Percentiles rank a stretch among this genome's conserved stretches.
These are phyloP conservation scores for Ramularia endophylla DNA, from an alignment of 2,329 filamentous ascomycete species.

Conservation along the genomic window DNA sequence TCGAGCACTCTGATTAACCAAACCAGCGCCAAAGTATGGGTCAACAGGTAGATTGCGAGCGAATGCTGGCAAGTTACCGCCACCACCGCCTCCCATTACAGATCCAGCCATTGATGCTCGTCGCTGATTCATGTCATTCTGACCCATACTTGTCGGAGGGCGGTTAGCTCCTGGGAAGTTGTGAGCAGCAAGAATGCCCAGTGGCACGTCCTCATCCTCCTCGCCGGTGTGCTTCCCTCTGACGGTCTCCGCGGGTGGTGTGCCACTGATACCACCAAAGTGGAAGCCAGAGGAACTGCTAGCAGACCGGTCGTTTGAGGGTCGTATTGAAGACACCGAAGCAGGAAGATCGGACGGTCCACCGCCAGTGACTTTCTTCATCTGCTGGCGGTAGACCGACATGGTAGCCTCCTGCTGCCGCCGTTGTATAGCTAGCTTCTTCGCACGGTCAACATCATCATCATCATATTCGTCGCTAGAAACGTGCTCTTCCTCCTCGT, in stretches of 20 bases:
- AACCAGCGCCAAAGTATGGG: conserved; percentile 73
- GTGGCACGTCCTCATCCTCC: conserved; percentile 80
- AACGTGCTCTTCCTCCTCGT: conserved; percentile 41
- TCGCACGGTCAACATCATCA: conserved; percentile 71
- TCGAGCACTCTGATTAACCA: conserved; percentile 65
- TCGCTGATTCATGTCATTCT: conserved; percentile 49
- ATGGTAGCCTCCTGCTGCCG: conserved; percentile 87
- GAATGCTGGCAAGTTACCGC: conserved; percentile 66
- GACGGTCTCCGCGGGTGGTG: conserved; percentile 21
- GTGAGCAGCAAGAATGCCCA: conserved; percentile 81
- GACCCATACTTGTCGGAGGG: conserved; percentile 62
- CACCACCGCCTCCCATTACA: conserved; percentile 34
- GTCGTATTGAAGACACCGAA: conserved; percentile 39
- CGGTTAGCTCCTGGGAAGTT: conserved; percentile 77
- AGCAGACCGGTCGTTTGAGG: conserved; percentile 50
- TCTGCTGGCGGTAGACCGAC: conserved; percentile 83
- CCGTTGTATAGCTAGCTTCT: conserved; percentile 66
- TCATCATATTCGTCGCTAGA: conserved; percentile 59
- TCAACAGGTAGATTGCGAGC: conserved; percentile 76
- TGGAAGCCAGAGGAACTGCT: conserved; percentile 22
- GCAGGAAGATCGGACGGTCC: conserved; percentile 42
- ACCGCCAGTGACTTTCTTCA: conserved; percentile 93
- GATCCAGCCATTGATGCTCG: conserved; percentile 45
- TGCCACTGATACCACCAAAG: conserved; percentile 27
- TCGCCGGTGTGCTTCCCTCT: conserved; percentile 47